Conservation (phyloP, 2,329 filamentous ascomycete species). For the Xylariaceae sp. region DNA sequence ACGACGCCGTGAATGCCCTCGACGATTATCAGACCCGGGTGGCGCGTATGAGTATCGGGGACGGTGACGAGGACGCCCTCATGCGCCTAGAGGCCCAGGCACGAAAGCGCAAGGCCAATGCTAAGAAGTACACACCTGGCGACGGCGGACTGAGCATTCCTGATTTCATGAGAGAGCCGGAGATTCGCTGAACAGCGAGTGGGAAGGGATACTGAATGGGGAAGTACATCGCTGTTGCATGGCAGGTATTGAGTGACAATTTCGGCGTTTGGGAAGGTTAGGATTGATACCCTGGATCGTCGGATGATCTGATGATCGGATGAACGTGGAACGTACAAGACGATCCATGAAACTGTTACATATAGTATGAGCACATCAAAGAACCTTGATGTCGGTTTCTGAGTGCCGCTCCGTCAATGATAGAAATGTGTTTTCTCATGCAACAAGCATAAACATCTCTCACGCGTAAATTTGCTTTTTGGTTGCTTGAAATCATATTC, state of each 20-base stretch:
- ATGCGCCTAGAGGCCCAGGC: constrained; percentile 42
- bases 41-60: constrained; percentile 37
- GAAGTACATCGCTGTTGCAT: constrained; percentile 6
- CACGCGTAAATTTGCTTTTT: too few species aligned
- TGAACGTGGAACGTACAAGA: not conserved
- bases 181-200: constrained; percentile 45
- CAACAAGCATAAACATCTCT: too few species aligned
- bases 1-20: constrained; percentile 43
- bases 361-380: too few species aligned
- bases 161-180: constrained; percentile 49
- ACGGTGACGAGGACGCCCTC: constrained; percentile 42
- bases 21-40: constrained; percentile 40
- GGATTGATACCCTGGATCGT: constrained; percentile 25
- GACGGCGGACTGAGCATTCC: constrained; percentile 46
- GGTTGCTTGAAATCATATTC: too few species aligned
- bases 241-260: constrained; percentile 2
- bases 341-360: not conserved
- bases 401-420: too few species aligned
- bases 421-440: too few species aligned
- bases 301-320: constrained; percentile 1
- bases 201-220: not conserved
- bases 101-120: constrained; percentile 37
- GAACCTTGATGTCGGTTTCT: too few species aligned
- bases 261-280: constrained; percentile 20
- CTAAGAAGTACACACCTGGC: constrained; percentile 38